Evolutionary conservation across 805 yeast genomes (phyloP).

Genomic region (Lipomyces sp.): DNA sequence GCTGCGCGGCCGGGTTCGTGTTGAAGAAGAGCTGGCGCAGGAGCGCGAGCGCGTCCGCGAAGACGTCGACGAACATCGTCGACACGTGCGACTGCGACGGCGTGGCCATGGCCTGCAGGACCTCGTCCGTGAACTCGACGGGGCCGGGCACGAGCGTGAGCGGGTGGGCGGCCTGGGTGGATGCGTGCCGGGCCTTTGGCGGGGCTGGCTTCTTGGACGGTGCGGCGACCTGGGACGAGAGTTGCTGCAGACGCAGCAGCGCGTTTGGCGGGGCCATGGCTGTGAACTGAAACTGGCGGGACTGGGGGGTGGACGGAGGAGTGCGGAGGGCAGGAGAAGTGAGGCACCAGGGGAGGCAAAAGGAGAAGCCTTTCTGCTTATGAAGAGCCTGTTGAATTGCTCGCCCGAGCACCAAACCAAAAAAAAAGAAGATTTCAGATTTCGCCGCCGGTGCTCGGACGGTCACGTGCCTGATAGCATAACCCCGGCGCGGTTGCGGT

Average conservation of each 20-base stretch:
- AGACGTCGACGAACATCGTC: slow-evolving; percentile 72
- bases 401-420: too few relatives aligned
- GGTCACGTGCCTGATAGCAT: too few relatives aligned
- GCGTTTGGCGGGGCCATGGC: too few relatives aligned
- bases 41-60: slow-evolving; percentile 63
- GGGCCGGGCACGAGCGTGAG: slow-evolving; percentile 74
- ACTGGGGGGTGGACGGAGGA: too few relatives aligned
- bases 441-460: too few relatives aligned
- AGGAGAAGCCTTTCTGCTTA: too few relatives aligned
- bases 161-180: slow-evolving; percentile 35
- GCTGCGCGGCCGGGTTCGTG: slow-evolving; percentile 63
- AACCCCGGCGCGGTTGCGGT: too few relatives aligned
- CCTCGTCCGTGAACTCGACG: slow-evolving; percentile 75
- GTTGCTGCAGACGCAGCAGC: slow-evolving; percentile 5
- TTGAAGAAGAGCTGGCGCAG: slow-evolving; percentile 69
- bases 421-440: too few relatives aligned
- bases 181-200: background rate
- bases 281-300: too few relatives aligned
- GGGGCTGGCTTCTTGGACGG: background rate
- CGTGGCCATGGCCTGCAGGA: slow-evolving; percentile 72
- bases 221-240: slow-evolving; percentile 14
- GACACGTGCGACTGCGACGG: slow-evolving; percentile 89
- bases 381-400: too few relatives aligned
- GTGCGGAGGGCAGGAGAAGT: too few relatives aligned
- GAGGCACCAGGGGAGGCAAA: too few relatives aligned